Percentiles rank a stretch among this genome's conserved stretches.
Evolutionary conservation across 2,329 filamentous ascomycete genomes (phyloP).

Genomic region (Fusarium mexicanum): DNA sequence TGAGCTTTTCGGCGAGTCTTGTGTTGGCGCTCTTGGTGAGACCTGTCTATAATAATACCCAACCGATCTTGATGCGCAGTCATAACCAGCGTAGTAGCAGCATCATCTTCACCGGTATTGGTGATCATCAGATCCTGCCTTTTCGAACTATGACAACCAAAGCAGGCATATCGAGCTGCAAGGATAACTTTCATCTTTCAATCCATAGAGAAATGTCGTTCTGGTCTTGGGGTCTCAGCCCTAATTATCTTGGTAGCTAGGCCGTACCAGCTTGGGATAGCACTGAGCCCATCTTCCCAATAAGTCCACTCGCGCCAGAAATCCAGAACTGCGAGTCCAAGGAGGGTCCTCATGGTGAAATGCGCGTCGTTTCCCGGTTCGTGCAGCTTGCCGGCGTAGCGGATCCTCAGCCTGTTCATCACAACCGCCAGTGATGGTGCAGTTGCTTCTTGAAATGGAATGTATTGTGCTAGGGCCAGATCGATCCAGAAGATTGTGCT

Average conservation of each 20-base stretch:
- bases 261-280: slow-evolving; percentile 4
- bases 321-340: slow-evolving; percentile 54
- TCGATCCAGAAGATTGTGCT: neutral
- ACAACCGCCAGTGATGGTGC: neutral
- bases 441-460: neutral
- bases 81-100: neutral
- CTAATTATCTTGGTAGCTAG: slow-evolving; percentile 14
- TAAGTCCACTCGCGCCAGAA: neutral
- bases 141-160: neutral
- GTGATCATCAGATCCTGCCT: neutral
- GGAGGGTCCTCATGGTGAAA: slow-evolving; percentile 46
- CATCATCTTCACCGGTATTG: neutral
- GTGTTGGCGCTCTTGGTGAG: neutral
- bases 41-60: neutral
- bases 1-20: neutral
- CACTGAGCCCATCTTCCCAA: too few relatives aligned
- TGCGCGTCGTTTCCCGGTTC: slow-evolving; percentile 48
- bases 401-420: neutral
- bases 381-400: slow-evolving; percentile 8
- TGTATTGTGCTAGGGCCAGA: neutral
- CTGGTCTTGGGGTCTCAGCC: neutral
- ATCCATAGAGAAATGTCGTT: neutral
- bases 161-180: neutral
- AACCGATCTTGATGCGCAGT: neutral
- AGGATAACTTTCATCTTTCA: neutral